Conservation (phyloP, 108 stramenopile genomes). For the Skeletonema grethae region DNA sequence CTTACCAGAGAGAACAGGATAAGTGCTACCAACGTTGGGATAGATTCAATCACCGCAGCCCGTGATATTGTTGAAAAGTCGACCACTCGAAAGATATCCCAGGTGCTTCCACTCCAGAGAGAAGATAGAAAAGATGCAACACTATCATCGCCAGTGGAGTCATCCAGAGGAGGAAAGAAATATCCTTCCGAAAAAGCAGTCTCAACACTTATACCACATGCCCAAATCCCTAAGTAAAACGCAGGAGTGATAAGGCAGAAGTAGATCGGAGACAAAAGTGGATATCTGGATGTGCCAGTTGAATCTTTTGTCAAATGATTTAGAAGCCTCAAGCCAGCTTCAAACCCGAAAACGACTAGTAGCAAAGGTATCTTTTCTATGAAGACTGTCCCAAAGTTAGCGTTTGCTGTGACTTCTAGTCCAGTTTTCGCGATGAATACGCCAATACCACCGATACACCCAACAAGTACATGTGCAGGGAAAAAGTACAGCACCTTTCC, state of each 20-base stretch:
- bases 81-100: slow-evolving; percentile 42
- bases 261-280: slow-evolving; percentile 77
- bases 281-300: slow-evolving; percentile 57
- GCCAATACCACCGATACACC: slow-evolving; percentile 88
- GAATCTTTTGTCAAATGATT: slow-evolving; percentile 40
- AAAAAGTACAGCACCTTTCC: slow-evolving; percentile 82
- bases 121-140: slow-evolving; percentile 9
- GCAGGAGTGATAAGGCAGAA: slow-evolving; percentile 79
- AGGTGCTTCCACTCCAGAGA: slow-evolving; percentile 36
- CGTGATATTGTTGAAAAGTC: slow-evolving; percentile 59
- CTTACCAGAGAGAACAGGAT: slow-evolving; percentile 72
- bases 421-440: slow-evolving; percentile 71
- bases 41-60: slow-evolving; percentile 53
- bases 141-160: slow-evolving; percentile 8
- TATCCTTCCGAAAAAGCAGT: slow-evolving; percentile 49
- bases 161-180: slow-evolving; percentile 66
- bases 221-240: slow-evolving; percentile 57
- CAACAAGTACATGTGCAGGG: slow-evolving; percentile 81
- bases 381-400: slow-evolving; percentile 44
- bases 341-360: slow-evolving; percentile 59
- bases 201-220: slow-evolving; percentile 32
- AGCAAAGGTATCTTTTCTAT: slow-evolving; percentile 49
- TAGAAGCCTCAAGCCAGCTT: slow-evolving; percentile 61
- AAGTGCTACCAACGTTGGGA: slow-evolving; percentile 69
- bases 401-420: slow-evolving; percentile 71